Base-by-base conservation (phyloP, 371 early-diverging fungal species). In the Haplosporangium sp. region DNA sequence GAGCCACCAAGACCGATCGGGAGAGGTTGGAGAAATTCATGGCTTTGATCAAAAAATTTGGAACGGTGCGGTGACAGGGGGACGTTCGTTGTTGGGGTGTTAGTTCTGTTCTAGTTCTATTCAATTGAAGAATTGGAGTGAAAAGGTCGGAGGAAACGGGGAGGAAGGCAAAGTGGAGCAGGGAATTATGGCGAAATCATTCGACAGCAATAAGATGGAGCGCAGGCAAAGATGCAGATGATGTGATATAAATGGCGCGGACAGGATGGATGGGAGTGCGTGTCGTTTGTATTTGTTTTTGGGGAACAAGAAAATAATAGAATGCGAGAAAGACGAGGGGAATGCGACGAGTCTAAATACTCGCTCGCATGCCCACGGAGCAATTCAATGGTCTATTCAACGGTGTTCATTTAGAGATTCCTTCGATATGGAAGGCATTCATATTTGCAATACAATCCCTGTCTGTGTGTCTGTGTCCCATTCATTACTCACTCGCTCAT, bases 101-200 rank as follows among this genome's bases (percentile, higher is more conserved):
- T 9, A 23, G 40, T 16, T 14, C 29, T 9, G 56, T 41, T 16
- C 10, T n/a, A 10, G 40, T 11, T 29, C 29, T 29, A 29, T 29
- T 29, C 29, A 29, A 29, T 29, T 4, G 29, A 29, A 29, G 29
- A 29, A 29, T 29, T 29, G 29, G 29, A 36, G 43, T 20, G 21
- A 37, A 21, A 50, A 52, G 20, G 55, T 67, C 61, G 67, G 67
- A 60, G 54, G 67, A 38, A 59, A 55, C 59, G 66, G 67, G 50
- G 53, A 38, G 14, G 21, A 42, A 14, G 45, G 20, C 36, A 14
- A 38, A 18, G 36, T 59, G 56, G 51, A 48, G 16, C 38, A 41
- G 46, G 48, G 52, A 18, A 50, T 20, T 50, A 50, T 40, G 40
- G 67, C n/a, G 61, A 60, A 53, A 62, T 55, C 45, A 36, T 40